Conservation (phyloP, 495 filamentous ascomycete species). For the Penicillium desertorum region DNA sequence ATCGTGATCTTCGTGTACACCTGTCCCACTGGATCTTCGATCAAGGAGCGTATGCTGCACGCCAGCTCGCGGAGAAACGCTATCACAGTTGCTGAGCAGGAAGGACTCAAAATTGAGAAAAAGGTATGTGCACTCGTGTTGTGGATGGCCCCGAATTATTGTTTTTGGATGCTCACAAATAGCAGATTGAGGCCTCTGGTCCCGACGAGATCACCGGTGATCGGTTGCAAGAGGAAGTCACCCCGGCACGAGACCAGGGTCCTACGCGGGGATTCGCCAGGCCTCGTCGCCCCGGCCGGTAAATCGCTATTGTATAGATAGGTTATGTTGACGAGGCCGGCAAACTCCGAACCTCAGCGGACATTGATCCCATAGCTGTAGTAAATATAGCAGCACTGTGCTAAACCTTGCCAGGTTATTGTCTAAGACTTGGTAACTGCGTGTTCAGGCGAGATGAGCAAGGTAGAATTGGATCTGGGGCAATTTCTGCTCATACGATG, state of each 20-base stretch:
- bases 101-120: slow-evolving; percentile 72
- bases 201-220: slow-evolving; percentile 78
- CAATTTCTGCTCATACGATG: background rate
- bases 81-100: slow-evolving; percentile 64
- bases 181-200: slow-evolving; percentile 61
- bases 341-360: background rate
- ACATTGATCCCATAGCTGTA: background rate
- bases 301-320: slow-evolving; percentile 22
- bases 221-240: slow-evolving; percentile 70
- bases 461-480: background rate
- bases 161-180: slow-evolving; percentile 14
- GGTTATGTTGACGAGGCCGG: background rate
- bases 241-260: slow-evolving; percentile 61
- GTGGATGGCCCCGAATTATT: background rate
- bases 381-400: background rate
- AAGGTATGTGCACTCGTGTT: slow-evolving; percentile 48
- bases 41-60: slow-evolving; percentile 95
- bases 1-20: slow-evolving; percentile 92
- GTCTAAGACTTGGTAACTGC: background rate
- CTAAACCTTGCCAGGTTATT: background rate
- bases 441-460: background rate
- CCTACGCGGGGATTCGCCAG: slow-evolving; percentile 73
- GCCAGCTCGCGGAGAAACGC: slow-evolving; percentile 77
- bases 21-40: slow-evolving; percentile 73
- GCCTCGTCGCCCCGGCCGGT: slow-evolving; percentile 82